Evolutionary conservation across 1,284 basidiomycete species (phyloP), one percentile per base, ranked within the genome.

Genomic region (Lignosus rhinocerotis): DNA sequence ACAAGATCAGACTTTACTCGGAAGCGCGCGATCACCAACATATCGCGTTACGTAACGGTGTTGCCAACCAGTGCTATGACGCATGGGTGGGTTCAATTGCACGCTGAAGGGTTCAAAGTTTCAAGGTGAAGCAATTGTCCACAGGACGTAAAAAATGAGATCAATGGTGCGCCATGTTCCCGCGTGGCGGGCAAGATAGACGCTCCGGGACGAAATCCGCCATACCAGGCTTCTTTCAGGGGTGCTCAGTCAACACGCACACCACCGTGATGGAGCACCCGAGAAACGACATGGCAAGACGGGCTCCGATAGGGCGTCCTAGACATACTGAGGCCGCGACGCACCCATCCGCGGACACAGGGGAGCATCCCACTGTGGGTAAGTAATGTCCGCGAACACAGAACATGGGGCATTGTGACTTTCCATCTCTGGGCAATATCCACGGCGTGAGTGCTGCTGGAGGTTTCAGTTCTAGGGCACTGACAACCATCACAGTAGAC

Each of bases 91-190:
- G 36, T 39, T 12, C 36, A 39, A n/a, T n/a, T 39, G 36, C 14
- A n/a, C 11, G 14, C n/a, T 14, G 36, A n/a, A 39, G 14, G 8
- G 14, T 12, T 5, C 36, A 39, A n/a, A 11, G 36, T 6, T 6
- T n/a, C 12, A 12, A 39, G 12, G 36, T 14, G 36, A 12, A 39
- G 36, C 69, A 69, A 65, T 66, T 51, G 41, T 25, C 42, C 54
- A 45, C 14, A 31, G 12, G 43, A 45, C 43, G 43, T 45, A 45
- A 45, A 30, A 25, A 45, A 11, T 45, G 25, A 25, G 17, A 25
- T 11, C n/a, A 11, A 14, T n/a, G n/a, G 43, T 25, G 43, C 43
- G 43, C 17, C 43, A 30, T 45, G 43, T 30, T 45, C 43, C 46
- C 46, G 46, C 46, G 46, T 34, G 46, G 46, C 50, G 42, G 42